Base-by-base conservation (phyloP, 23 red algal genomes). In the Gracilaria caudata region DNA sequence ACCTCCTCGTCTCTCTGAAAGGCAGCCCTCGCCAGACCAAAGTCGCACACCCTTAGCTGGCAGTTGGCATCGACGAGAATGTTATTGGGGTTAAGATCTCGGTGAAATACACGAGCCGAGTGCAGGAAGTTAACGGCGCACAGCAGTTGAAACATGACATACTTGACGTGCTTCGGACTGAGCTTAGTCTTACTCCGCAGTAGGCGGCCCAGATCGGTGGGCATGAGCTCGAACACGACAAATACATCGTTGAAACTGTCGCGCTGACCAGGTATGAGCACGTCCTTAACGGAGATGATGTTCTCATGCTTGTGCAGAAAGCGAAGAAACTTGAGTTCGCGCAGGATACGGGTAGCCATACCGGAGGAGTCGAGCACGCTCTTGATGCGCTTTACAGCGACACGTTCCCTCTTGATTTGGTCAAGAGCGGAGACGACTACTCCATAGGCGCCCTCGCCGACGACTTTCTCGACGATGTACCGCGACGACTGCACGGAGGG, bases 191-290 rank as follows among this genome's bases (percentile, higher is more conserved):
- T 92, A 17, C 80, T 83, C 28, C 96, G 78, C 47, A 98, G 74
- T 32, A 98, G 76, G 34, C 92, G 86, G 25, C 83, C 88, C 12
- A 98, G 89, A 55, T 98, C 96, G 9, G 92, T 94, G 35, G 96
- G 92, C 96, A 98, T 98, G 72, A 94, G 89, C 82, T 98, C 96
- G 34, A 94, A 94, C 26, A 98, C 96, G 32, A 98, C 92, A 70
- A 94, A 98, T 32, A 94, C 96, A 36, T 94, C 92, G 55, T 94
- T 90, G 79, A 94, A 98, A 40, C 54, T 80, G 71, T 98, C 96
- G 23, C 92, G 82, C 21, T 92, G 46, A 23, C 75, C 86, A 0
- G 96, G 96, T 11, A 89, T 88, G 40, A 94, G 64, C 33, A 98
- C 88, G 44, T 98, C 96, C 41, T 83, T 79, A 49, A 98, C 86